Evolutionary conservation across 2,329 filamentous ascomycete genomes (phyloP).

Genomic region (Exophiala spinifera): DNA sequence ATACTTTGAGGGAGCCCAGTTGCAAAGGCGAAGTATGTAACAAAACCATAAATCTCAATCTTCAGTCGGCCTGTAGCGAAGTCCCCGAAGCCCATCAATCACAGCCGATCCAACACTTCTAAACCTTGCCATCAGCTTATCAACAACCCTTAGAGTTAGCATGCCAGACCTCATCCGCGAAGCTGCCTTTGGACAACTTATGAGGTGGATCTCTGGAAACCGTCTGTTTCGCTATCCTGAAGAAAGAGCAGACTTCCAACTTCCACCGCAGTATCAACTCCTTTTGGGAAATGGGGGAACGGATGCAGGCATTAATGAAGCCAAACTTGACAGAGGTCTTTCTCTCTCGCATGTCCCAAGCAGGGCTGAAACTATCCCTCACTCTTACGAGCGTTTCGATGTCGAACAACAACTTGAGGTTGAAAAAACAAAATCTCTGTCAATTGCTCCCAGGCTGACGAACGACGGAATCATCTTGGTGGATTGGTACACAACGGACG

Average conservation of each 20-base stretch:
- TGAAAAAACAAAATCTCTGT: constrained; percentile 29
- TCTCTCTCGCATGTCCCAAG: not conserved
- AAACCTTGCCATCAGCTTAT: too few species aligned
- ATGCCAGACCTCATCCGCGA: constrained; percentile 35
- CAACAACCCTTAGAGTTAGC: not conserved
- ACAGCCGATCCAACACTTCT: too few species aligned
- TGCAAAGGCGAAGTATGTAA: too few species aligned
- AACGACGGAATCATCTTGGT: constrained; percentile 35
- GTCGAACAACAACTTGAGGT: constrained; percentile 29
- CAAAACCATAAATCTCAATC: too few species aligned
- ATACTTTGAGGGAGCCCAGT: too few species aligned
- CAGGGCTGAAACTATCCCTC: constrained; percentile 19
- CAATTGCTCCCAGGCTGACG: constrained; percentile 33
- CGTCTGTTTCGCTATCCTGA: constrained; percentile 46
- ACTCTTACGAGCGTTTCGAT: constrained; percentile 31
- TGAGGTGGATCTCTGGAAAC: constrained; percentile 42
- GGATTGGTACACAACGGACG: constrained; percentile 48
- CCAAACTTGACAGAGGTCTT: constrained; percentile 1
- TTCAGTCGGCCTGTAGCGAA: too few species aligned
- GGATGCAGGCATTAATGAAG: not conserved
- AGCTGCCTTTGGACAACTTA: constrained; percentile 45
- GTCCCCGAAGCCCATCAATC: too few species aligned
- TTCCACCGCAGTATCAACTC: constrained; percentile 23
- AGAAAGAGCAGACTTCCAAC: constrained; percentile 34
- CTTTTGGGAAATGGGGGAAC: constrained; percentile 1